Base-by-base conservation (phyloP, 768 basidiomycete genomes). In the Flagelloscypha sp. region DNA sequence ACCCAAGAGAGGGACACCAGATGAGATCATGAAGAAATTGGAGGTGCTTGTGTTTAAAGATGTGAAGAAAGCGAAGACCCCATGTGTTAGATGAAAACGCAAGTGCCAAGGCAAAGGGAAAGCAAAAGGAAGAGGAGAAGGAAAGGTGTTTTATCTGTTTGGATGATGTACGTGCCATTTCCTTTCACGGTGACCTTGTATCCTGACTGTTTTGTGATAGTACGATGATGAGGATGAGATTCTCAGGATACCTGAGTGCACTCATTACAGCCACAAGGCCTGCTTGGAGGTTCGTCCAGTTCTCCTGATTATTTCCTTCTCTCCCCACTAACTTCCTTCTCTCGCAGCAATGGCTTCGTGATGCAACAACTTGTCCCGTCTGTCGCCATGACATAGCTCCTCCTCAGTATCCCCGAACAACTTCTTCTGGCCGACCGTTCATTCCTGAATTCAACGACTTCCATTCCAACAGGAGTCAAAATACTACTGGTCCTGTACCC, bases 91-190 rank as follows among this genome's bases (percentile, higher is more conserved):
- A n/a, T n/a, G n/a, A n/a, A n/a, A n/a, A n/a, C n/a, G n/a, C n/a
- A n/a, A n/a, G n/a, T n/a, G n/a, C n/a, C n/a, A n/a, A n/a, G n/a
- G n/a, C n/a, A n/a, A n/a, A n/a, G n/a, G n/a, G n/a, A n/a, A n/a
- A n/a, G n/a, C n/a, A n/a, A n/a, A n/a, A n/a, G n/a, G n/a, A n/a
- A n/a, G 79, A 78, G 24, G 76, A 76, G 37, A 85, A 88, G 43
- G 62, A 71, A 37, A 68, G 84, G 29, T 89, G 86, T 55, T 84
- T 86, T 2, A 88, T 89, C 35, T 89, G 86, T 49, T 56, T 88
- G 43, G 85, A 88, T 42, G 85, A 89, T 56, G 85, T 85, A 49
- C 35, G 82, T 68, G 10, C 24, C 6, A 10, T 30, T 42, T 7
- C n/a, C 35, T 31, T 19, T 29, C 22, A 33, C 37, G 24, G 19